Evolutionary conservation across 2,329 filamentous ascomycete genomes (phyloP).

Genomic region (Hirsutella thompsonii): DNA sequence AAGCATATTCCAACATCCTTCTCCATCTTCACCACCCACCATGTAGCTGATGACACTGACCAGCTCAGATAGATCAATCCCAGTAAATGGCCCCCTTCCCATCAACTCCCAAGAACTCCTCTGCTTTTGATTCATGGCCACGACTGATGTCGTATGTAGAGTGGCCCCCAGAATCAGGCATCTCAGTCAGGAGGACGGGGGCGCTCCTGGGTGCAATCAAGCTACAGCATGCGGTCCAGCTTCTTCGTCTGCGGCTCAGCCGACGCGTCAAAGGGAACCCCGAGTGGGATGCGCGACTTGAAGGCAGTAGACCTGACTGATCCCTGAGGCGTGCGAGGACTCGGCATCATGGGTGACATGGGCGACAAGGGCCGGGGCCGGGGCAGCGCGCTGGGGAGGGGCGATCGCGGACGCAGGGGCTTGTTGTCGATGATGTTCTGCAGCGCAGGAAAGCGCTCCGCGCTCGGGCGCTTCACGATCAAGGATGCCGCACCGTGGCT

Average conservation of each 20-base stretch:
- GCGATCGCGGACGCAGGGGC: slow-evolving; percentile 11
- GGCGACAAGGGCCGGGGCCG: slow-evolving; percentile 13
- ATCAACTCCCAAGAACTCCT: too few relatives aligned
- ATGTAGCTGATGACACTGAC: too few relatives aligned
- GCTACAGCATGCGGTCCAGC: slow-evolving; percentile 8
- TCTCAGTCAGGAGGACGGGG: neutral
- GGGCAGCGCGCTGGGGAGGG: slow-evolving; percentile 11
- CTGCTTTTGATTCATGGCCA: too few relatives aligned
- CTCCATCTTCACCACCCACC: too few relatives aligned
- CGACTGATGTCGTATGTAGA: too few relatives aligned
- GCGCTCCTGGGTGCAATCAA: neutral
- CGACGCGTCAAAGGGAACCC: slow-evolving; percentile 11
- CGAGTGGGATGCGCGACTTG: slow-evolving; percentile 13
- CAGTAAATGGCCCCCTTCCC: too few relatives aligned
- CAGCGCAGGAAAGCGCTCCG: slow-evolving; percentile 11
- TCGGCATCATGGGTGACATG: slow-evolving; percentile 12
- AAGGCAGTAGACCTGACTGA: slow-evolving; percentile 2
- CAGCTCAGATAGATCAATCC: too few relatives aligned
- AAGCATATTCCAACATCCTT: too few relatives aligned
- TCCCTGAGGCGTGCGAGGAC: neutral
- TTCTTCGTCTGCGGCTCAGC: slow-evolving; percentile 6
- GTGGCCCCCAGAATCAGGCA: too few relatives aligned
- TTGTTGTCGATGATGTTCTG: slow-evolving; percentile 11
- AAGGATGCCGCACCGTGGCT: neutral
- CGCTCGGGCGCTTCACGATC: slow-evolving; percentile 7